These are phyloP conservation scores for Craspedostauros australis DNA, from an alignment of 108 stramenopile species.

Conservation along the genomic window DNA sequence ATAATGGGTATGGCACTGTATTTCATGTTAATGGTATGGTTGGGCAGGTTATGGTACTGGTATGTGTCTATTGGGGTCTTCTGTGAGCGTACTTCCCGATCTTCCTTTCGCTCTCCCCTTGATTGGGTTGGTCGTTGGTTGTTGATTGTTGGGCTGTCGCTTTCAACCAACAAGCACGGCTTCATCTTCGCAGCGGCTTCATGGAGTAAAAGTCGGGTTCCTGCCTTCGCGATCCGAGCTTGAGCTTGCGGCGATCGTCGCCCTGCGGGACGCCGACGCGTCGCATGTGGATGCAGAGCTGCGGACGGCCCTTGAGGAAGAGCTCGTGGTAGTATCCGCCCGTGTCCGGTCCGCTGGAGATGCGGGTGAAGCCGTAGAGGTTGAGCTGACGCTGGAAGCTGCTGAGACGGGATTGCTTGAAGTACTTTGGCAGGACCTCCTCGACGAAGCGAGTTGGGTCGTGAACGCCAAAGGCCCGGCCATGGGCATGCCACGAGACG, in stretches of 20 bases:
- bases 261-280: conserved; percentile 32
- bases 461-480: conserved; percentile 38
- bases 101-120: too few species aligned
- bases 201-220: conserved; percentile 57
- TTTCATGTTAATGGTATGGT: too few species aligned
- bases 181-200: too few species aligned
- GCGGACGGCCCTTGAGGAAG: conserved; percentile 31
- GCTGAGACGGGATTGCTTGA: conserved; percentile 24
- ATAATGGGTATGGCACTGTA: too few species aligned
- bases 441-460: conserved; percentile 36
- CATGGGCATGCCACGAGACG: conserved; percentile 45
- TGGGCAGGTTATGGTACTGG: too few species aligned
- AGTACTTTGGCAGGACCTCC: conserved; percentile 66
- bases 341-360: conserved; percentile 32
- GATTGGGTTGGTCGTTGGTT: too few species aligned
- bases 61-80: too few species aligned
- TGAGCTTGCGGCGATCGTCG: conserved; percentile 67
- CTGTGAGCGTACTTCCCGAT: too few species aligned
- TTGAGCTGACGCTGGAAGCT: conserved; percentile 54
- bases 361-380: conserved; percentile 73
- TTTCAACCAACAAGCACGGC: too few species aligned
- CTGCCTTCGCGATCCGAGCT: conserved; percentile 20
- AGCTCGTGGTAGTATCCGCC: conserved; percentile 27
- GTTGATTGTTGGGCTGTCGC: too few species aligned
- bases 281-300: conserved; percentile 28